Percentiles rank a stretch among this genome's conserved stretches.
Conservation (phyloP, 768 basidiomycete genomes). For the Mycena rosella region DNA sequence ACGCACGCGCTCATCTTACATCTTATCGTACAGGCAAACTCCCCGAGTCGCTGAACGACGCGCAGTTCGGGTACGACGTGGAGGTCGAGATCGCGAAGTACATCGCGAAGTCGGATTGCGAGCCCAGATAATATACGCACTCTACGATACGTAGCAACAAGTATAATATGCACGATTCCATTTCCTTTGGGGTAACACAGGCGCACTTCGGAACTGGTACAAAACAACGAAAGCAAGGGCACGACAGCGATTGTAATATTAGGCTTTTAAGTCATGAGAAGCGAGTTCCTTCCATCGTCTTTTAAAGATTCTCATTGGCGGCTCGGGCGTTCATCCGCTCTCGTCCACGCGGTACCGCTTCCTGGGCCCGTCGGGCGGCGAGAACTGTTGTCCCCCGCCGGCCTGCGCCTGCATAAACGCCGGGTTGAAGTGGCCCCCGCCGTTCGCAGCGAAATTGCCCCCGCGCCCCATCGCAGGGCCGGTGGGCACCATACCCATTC, state of each 20-base stretch:
- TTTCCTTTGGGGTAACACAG: constrained; percentile 22
- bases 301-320: constrained; percentile 10
- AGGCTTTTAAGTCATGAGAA: constrained; percentile 31
- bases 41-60: constrained; percentile 46
- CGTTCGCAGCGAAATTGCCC: constrained; percentile 56
- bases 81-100: constrained; percentile 42
- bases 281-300: constrained; percentile 24
- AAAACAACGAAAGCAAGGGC: constrained; percentile 30
- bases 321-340: constrained; percentile 47
- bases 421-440: constrained; percentile 79
- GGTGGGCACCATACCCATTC: constrained; percentile 66
- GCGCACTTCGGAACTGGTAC: constrained; percentile 12
- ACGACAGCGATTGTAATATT: constrained; percentile 34
- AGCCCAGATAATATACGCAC: constrained; percentile 3
- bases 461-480: constrained; percentile 54
- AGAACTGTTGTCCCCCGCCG: constrained; percentile 49
- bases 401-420: constrained; percentile 71
- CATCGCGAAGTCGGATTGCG: constrained; percentile 33
- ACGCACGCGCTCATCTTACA: not conserved
- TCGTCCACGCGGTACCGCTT: constrained; percentile 71
- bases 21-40: constrained; percentile 40
- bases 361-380: constrained; percentile 59
- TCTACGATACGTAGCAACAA: constrained; percentile 11
- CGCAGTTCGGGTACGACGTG: constrained; percentile 44
- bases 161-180: constrained; percentile 17